These are phyloP conservation scores for Ceratocystis albifundus DNA, from an alignment of 2,329 filamentous ascomycete genomes.

Conservation along the genomic window DNA sequence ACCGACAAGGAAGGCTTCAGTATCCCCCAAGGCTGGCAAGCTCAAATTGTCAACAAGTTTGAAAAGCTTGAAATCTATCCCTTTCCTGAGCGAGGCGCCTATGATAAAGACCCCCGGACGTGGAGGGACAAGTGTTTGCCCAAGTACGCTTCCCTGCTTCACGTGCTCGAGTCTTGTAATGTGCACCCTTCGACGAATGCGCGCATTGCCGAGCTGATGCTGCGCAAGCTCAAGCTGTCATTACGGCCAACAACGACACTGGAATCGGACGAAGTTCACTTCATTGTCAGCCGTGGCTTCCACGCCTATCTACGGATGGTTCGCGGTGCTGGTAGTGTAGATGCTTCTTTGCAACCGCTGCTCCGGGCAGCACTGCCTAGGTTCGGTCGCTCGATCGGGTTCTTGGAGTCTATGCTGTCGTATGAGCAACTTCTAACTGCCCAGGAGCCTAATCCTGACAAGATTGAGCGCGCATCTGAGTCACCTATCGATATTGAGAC, in stretches of 20 bases:
- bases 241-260: conserved; percentile 49
- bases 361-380: conserved; percentile 54
- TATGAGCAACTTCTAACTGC: conserved; percentile 21
- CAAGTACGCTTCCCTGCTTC: conserved; percentile 56
- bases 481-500: conserved; percentile 42
- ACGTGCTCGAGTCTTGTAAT: conserved; percentile 48
- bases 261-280: conserved; percentile 53
- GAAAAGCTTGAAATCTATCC: conserved; percentile 51
- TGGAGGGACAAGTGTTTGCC: conserved; percentile 54
- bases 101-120: conserved; percentile 49
- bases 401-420: conserved; percentile 38
- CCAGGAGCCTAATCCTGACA: conserved; percentile 2
- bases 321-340: conserved; percentile 45
- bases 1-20: conserved; percentile 43
- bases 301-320: conserved; percentile 58
- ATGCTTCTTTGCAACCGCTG: conserved; percentile 51
- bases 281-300: conserved; percentile 65
- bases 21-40: conserved; percentile 58
- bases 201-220: conserved; percentile 52
- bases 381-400: conserved; percentile 55
- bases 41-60: conserved; percentile 60
- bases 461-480: background rate
- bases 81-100: conserved; percentile 52
- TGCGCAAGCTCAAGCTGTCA: conserved; percentile 54
- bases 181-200: conserved; percentile 56